Base-by-base conservation (phyloP, 768 basidiomycete genomes). In the Sporobolomyces phaffii region DNA sequence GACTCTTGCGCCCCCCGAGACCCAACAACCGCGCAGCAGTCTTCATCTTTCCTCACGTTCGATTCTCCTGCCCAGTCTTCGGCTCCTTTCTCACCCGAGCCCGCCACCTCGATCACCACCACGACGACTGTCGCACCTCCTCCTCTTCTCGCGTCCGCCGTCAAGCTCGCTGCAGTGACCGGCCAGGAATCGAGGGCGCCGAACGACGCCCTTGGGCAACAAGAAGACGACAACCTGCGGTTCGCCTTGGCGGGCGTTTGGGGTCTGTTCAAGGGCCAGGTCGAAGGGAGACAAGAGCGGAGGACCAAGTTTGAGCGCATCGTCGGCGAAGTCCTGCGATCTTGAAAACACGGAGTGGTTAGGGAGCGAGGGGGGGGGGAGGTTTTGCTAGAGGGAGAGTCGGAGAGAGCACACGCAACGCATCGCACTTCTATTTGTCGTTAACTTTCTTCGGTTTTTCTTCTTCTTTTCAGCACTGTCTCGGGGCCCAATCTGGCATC, bases 161-260 rank as follows among this genome's bases (percentile, higher is more conserved):
- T 40, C 53, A 54, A 54, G 7, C 36, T 54, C 31, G 53, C 53
- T 7, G 38, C 51, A 9, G 28, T 40, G 24, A 43, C 40, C n/a
- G n/a, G n/a, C n/a, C n/a, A n/a, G n/a, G n/a, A n/a, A n/a, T n/a
- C n/a, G n/a, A n/a, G n/a, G n/a, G n/a, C n/a, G n/a, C 13, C 28
- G 8, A 28, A 18, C 38, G 10, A 24, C 34, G 38, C 22, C 50
- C 14, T 31, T 9, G 43, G 54, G 10, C 44, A 43, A 28, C 17
- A 56, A 26, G 54, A 41, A 31, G 54, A 54, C 22, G 34, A 54
- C 11, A 40, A 28, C 15, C 34, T 56, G 14, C 24, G 54, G 11
- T 56, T 56, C 40, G 54, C 54, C 4, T 20, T 56, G 13, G 54
- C 54, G 2, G 54, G 54, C 5, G 43, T 56, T 29, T 56, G 54